Percentiles rank a stretch among this genome's conserved stretches.
phyloP scores from a whole-genome alignment of 1,284 basidiomycete species.

The Naganishia sp. region DNA sequence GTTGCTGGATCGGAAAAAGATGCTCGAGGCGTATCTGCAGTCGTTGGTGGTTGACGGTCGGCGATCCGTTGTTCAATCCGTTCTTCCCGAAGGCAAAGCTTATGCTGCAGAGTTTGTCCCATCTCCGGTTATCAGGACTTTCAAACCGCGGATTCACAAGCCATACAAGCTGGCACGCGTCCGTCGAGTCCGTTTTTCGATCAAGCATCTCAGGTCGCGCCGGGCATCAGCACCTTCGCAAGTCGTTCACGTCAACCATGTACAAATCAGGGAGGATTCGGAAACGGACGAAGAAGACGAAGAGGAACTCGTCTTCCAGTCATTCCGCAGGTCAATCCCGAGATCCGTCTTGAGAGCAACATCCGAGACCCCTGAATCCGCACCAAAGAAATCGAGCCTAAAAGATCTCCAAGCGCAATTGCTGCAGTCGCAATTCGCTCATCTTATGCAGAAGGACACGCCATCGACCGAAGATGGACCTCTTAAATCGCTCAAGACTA shows the following conservation, averaged over 20 bases:
- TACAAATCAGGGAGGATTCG: background rate
- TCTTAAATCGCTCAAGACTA: background rate
- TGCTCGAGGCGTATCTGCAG: slow-evolving; percentile 14
- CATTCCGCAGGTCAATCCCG: background rate
- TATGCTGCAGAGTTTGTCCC: no score
- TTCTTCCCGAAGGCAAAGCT: no score
- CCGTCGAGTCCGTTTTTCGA: background rate
- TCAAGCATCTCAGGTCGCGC: background rate
- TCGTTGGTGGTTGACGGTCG: background rate
- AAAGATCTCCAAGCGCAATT: background rate
- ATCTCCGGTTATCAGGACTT: background rate
- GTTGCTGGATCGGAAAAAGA: slow-evolving; percentile 10
- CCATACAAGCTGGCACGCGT: slow-evolving; percentile 4
- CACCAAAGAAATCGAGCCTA: no score
- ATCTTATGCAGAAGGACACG: background rate
- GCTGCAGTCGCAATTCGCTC: slow-evolving; percentile 4
- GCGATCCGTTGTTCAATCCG: background rate
- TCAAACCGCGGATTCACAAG: background rate
- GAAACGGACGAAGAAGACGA: slow-evolving; percentile 1
- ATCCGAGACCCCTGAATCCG: no score
- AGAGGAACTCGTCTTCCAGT: slow-evolving; percentile 9
- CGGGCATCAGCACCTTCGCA: background rate
- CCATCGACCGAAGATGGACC: no score
- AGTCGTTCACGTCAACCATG: slow-evolving; percentile 1
- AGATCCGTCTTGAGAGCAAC: no score